Percentiles rank a stretch among this genome's conserved stretches.
Evolutionary conservation across 179 eudicot species (phyloP).

Genomic region (Beta macrorhiza): DNA sequence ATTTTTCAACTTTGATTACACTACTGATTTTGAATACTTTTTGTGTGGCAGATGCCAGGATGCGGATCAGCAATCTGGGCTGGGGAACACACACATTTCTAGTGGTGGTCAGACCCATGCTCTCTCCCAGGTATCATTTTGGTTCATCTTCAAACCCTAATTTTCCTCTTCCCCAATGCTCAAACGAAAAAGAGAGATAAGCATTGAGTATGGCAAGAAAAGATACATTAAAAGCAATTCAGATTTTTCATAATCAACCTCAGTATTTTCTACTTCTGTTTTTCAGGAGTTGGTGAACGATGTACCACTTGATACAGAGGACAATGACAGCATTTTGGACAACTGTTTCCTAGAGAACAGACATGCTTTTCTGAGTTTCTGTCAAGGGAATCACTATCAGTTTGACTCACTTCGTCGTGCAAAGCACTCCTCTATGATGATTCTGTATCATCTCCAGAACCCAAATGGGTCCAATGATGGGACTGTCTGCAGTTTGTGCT

Average conservation of each 20-base stretch:
- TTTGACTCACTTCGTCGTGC: slow-evolving; percentile 83
- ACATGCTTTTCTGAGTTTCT: slow-evolving; percentile 63
- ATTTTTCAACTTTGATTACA: neutral
- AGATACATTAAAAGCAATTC: neutral
- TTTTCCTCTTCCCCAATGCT: neutral
- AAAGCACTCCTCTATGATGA: slow-evolving; percentile 91
- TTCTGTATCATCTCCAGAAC: slow-evolving; percentile 65
- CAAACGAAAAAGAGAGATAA: neutral
- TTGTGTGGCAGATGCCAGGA: slow-evolving; percentile 57
- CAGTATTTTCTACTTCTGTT: neutral
- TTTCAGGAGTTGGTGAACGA: slow-evolving; percentile 54
- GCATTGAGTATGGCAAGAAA: neutral
- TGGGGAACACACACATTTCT: slow-evolving; percentile 42
- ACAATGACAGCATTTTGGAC: slow-evolving; percentile 55
- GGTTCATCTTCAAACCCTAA: neutral
- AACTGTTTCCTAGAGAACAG: slow-evolving; percentile 60
- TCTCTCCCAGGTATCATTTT: slow-evolving; percentile 54
- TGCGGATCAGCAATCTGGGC: slow-evolving; percentile 26
- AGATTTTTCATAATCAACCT: neutral
- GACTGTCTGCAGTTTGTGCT: slow-evolving; percentile 47
- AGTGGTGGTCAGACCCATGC: slow-evolving; percentile 55
- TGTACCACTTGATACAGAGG: slow-evolving; percentile 62
- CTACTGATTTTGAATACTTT: neutral
- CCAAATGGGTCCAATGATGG: slow-evolving; percentile 27
- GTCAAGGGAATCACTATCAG: slow-evolving; percentile 69